A percentile compares a stretch with the other conserved stretches of the same genome.
phyloP scores from a whole-genome alignment of 768 basidiomycete species.

The Mycena leptocephala region DNA sequence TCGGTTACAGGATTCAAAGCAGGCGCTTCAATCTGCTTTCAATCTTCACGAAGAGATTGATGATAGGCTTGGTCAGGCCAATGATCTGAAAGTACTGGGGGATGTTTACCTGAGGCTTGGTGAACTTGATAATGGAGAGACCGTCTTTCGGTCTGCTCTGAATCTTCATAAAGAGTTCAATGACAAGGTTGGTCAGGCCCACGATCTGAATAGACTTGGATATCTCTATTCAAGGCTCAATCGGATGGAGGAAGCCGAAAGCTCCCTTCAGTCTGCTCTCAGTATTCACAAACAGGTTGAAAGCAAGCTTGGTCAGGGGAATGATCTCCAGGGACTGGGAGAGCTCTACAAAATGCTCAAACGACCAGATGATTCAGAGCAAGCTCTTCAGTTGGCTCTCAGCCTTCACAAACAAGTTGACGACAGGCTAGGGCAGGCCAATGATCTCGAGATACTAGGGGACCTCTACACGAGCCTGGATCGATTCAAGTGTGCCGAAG shows the following conservation, averaged over 20 bases:
- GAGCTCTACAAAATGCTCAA: background rate
- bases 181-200: background rate
- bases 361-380: background rate
- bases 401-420: background rate
- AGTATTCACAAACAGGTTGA: background rate
- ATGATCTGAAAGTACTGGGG: background rate
- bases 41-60: background rate
- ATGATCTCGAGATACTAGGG: too few relatives aligned
- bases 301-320: background rate
- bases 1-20: background rate
- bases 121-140: background rate
- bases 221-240: too few relatives aligned
- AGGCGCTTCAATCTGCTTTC: background rate
- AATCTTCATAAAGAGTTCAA: background rate
- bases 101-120: background rate
- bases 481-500: background rate
- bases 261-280: background rate
- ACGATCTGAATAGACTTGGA: too few relatives aligned
- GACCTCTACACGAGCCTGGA: too few relatives aligned
- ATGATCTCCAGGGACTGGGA: background rate
- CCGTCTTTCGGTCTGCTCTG: background rate
- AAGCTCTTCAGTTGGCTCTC: background rate
- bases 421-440: background rate
- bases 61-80: background rate
- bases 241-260: too few relatives aligned